Base-by-base conservation (phyloP, 1,139 yeast genomes). In the Geotrichum restrictum region DNA sequence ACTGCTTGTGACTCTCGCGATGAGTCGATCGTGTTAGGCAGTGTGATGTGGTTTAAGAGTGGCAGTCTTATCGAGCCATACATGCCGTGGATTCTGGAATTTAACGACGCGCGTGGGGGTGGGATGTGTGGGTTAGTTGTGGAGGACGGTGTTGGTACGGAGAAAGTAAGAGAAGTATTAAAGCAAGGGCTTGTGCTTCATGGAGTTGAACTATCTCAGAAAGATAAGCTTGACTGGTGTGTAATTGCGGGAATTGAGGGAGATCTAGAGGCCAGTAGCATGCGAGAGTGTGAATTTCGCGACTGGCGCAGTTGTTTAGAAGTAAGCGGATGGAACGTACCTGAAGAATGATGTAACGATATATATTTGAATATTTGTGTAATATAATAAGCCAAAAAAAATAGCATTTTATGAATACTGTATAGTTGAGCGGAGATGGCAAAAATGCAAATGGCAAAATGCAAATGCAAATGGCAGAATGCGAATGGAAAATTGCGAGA, bases 111-210 rank as follows among this genome's bases (percentile, higher is more conserved):
- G 14, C 59, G 68, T 24, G 71, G 79, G 21, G 84, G 84, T 8
- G 83, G 81, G 1, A 69, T 82, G n/a, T 71, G 81, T 31, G 84
- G 82, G 1, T 75, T 82, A 0, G 72, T 81, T 18, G 77, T 80
- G 33, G 36, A 27, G 14, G 21, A 8, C 21, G 14, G 11, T 27
- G 34, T 7, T 7, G 29, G 5, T 4, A 34, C 14, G 10, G 38
- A 34, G 38, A 11, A 34, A 11, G 14, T 34, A 11, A 6, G 4
- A 8, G 29, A 34, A 11, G 14, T 34, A 11, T 5, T 16, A 8
- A 41, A 41, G 36, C 45, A 41, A 29, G 86, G 85, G 1, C 71
- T 81, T 52, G 76, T 81, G 6, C 79, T 84, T 58, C 77, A 84
- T 55, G 84, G 80, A 3, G 77, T 81, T 36, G 76, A 83, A 3